These are phyloP conservation scores for Mycena indigotica DNA, from an alignment of 768 basidiomycete species.

Conservation along the genomic window DNA sequence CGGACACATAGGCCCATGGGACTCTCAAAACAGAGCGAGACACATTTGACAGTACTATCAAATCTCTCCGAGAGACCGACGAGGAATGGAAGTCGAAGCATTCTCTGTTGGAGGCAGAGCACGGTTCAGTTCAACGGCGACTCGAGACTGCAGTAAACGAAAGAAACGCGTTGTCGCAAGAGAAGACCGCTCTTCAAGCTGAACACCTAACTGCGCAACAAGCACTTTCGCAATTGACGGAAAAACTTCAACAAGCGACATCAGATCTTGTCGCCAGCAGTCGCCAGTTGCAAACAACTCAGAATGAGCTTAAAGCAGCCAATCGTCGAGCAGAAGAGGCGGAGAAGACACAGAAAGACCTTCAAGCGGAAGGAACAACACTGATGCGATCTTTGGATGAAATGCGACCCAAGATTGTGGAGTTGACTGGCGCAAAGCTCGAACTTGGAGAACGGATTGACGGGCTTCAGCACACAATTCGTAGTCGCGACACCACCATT, in stretches of 20 bases:
- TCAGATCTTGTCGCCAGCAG: slow-evolving; percentile 54
- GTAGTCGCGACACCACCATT: slow-evolving; percentile 58
- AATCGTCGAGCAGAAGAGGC: slow-evolving; percentile 73
- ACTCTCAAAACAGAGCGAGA: slow-evolving; percentile 66
- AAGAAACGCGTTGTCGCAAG: slow-evolving; percentile 48
- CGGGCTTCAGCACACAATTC: slow-evolving; percentile 53
- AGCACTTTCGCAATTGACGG: slow-evolving; percentile 55
- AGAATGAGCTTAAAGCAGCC: slow-evolving; percentile 67
- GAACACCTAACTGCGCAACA: slow-evolving; percentile 49
- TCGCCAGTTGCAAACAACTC: slow-evolving; percentile 59
- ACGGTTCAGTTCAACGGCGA: slow-evolving; percentile 41
- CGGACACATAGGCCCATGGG: slow-evolving; percentile 48
- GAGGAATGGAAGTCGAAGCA: slow-evolving; percentile 51
- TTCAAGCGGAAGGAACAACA: slow-evolving; percentile 77
- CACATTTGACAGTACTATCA: slow-evolving; percentile 49
- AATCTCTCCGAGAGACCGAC: slow-evolving; percentile 43
- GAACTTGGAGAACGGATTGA: slow-evolving; percentile 69
- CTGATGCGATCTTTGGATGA: slow-evolving; percentile 83
- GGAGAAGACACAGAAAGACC: slow-evolving; percentile 66
- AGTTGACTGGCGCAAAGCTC: slow-evolving; percentile 72
- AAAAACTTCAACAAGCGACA: slow-evolving; percentile 57
- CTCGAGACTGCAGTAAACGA: slow-evolving; percentile 48
- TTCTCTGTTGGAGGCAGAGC: slow-evolving; percentile 46
- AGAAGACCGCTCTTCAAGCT: slow-evolving; percentile 51
- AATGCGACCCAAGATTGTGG: slow-evolving; percentile 83